Conservation (phyloP, 306 rosid species). For the Rubus parviflorus region DNA sequence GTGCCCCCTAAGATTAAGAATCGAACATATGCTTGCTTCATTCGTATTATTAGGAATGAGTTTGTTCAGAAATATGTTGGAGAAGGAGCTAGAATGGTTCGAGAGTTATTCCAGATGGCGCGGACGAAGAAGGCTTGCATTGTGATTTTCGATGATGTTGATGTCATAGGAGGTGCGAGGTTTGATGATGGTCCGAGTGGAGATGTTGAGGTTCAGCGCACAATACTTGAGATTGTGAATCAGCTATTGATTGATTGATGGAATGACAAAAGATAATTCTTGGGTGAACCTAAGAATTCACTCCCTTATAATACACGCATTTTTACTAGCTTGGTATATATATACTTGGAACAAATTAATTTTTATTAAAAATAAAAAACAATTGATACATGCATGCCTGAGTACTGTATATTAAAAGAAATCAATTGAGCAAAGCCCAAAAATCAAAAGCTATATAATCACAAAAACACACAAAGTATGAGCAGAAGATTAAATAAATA, state of each 20-base stretch:
- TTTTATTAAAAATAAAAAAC: too few relatives aligned
- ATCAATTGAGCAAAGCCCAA: too few relatives aligned
- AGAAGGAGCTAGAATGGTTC: conserved; percentile 97
- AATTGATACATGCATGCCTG: too few relatives aligned
- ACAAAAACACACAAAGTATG: background rate
- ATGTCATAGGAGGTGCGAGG: conserved; percentile 96
- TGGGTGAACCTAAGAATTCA: too few relatives aligned
- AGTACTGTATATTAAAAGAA: too few relatives aligned
- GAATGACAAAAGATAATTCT: too few relatives aligned
- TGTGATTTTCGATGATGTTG: conserved; percentile 94
- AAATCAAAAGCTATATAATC: background rate
- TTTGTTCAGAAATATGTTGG: conserved; percentile 96
- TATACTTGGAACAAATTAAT: too few relatives aligned
- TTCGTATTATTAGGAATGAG: conserved; percentile 96
- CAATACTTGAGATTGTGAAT: conserved; percentile 97
- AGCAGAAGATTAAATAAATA: background rate
- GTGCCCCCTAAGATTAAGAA: conserved; percentile 20
- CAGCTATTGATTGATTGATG: too few relatives aligned
- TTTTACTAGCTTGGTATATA: too few relatives aligned
- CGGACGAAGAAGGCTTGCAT: conserved; percentile 94
- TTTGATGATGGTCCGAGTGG: conserved; percentile 98
- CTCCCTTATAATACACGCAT: too few relatives aligned
- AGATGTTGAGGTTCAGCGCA: conserved; percentile 91
- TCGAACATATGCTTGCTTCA: conserved; percentile 94
- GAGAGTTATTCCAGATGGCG: conserved; percentile 97